A percentile compares a stretch with the other conserved stretches of the same genome.
Conservation (phyloP, 768 basidiomycete species). For the Gelatoporia subvermispora region DNA sequence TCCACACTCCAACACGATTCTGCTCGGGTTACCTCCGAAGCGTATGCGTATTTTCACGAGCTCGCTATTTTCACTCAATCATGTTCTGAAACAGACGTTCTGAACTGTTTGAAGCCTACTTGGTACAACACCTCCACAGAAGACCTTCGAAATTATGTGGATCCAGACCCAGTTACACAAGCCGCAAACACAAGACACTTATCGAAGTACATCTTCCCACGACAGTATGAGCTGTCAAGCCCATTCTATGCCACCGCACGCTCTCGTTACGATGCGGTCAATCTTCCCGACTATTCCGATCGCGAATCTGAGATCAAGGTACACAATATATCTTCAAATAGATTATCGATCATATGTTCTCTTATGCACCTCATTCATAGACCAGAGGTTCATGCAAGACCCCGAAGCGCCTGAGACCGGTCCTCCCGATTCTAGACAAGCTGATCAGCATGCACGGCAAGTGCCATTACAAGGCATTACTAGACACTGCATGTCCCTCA, state of each 20-base stretch:
- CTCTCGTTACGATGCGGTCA: constrained; percentile 24
- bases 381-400: constrained; percentile 52
- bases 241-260: constrained; percentile 39
- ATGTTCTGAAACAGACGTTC: constrained; percentile 43
- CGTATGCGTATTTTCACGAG: constrained; percentile 41
- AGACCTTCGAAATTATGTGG: constrained; percentile 28
- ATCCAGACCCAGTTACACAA: constrained; percentile 44
- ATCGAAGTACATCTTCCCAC: constrained; percentile 81
- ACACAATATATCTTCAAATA: too few species aligned
- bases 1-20: constrained; percentile 43
- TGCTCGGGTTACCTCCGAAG: constrained; percentile 61
- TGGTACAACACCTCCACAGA: constrained; percentile 29
- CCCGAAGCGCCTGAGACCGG: constrained; percentile 62
- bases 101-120: constrained; percentile 52
- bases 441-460: constrained; percentile 64
- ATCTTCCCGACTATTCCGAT: constrained; percentile 49
- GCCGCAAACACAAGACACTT: constrained; percentile 54
- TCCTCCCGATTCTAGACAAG: constrained; percentile 50
- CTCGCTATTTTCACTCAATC: not conserved
- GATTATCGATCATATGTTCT: not conserved
- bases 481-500: constrained; percentile 67
- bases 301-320: constrained; percentile 73
- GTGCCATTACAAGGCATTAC: constrained; percentile 64
- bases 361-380: constrained; percentile 1
- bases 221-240: constrained; percentile 64